These are phyloP conservation scores for Clarireedia monteithiana DNA, from an alignment of 2,329 filamentous ascomycete genomes.

Conservation along the genomic window DNA sequence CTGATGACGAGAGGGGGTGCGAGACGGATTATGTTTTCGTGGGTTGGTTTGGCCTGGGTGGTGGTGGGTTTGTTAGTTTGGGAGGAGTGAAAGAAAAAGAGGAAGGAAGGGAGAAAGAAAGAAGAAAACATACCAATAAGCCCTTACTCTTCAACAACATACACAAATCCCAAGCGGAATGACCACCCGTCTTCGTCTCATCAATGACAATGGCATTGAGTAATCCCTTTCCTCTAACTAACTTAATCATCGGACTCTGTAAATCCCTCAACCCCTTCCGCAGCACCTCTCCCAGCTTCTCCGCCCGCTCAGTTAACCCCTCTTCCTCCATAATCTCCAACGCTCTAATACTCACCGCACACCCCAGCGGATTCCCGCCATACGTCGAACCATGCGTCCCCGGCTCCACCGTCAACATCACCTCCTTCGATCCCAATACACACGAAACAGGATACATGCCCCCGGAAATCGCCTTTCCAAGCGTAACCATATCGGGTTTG, in stretches of 20 bases:
- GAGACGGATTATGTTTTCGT: conserved; percentile 96
- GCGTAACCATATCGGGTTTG: conserved; percentile 88
- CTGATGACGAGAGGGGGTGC: conserved; percentile 95
- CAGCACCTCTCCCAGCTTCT: conserved; percentile 75
- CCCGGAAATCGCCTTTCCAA: conserved; percentile 96
- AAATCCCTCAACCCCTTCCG: conserved; percentile 69
- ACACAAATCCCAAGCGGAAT: conserved; percentile 93
- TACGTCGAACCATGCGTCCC: conserved; percentile 98
- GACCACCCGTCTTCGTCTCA: conserved; percentile 74
- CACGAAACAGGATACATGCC: conserved; percentile 99
- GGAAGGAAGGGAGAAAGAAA: not conserved
- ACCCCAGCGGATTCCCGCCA: conserved; percentile 91
- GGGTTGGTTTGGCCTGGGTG: conserved; percentile 85
- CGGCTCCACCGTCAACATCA: conserved; percentile 94
- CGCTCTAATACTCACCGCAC: conserved; percentile 89
- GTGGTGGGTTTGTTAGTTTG: not conserved
- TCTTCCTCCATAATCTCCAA: conserved; percentile 92
- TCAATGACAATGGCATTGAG: conserved; percentile 96
- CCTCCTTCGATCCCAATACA: conserved; percentile 77
- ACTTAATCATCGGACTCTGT: conserved; percentile 71
- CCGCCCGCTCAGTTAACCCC: conserved; percentile 73
- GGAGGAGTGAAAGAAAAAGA: not conserved
- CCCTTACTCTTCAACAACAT: conserved; percentile 94
- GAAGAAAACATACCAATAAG: conserved; percentile 59
- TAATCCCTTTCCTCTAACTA: conserved; percentile 83